Evolutionary conservation across 352 stramenopile genomes (phyloP).

Genomic region (Globisporangium spiculum): DNA sequence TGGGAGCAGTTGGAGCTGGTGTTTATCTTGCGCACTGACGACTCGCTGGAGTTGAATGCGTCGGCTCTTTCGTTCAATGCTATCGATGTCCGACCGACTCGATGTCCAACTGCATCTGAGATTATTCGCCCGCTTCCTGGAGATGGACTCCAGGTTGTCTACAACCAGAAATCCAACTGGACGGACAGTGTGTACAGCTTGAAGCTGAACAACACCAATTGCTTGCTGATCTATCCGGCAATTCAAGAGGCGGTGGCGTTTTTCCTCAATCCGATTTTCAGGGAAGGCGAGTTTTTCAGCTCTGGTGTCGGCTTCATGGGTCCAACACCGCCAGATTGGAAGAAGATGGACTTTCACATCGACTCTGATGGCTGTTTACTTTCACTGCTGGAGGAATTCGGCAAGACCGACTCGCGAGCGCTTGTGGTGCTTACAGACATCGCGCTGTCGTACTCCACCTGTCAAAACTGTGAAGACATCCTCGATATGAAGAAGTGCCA

Average conservation of each 20-base stretch:
- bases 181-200: constrained; percentile 71
- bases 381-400: constrained; percentile 81
- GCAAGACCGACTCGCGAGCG: constrained; percentile 58
- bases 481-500: constrained; percentile 80
- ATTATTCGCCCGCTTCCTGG: constrained; percentile 66
- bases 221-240: constrained; percentile 67
- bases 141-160: constrained; percentile 74
- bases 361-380: constrained; percentile 70
- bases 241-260: constrained; percentile 62
- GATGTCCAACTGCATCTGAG: constrained; percentile 55
- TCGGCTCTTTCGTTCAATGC: constrained; percentile 57
- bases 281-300: constrained; percentile 39
- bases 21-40: constrained; percentile 78
- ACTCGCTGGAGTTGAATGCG: constrained; percentile 69
- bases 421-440: constrained; percentile 76
- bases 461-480: constrained; percentile 47
- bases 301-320: constrained; percentile 73
- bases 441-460: constrained; percentile 59
- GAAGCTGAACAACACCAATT: constrained; percentile 75
- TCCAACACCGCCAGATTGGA: constrained; percentile 60
- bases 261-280: constrained; percentile 60
- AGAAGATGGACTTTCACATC: constrained; percentile 74
- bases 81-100: constrained; percentile 57
- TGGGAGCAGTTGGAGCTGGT: constrained; percentile 80
- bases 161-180: constrained; percentile 75